Percentiles rank a stretch among this genome's conserved stretches.
phyloP scores from a whole-genome alignment of 2,329 filamentous ascomycete genomes.

The Hypoxylon sp. region DNA sequence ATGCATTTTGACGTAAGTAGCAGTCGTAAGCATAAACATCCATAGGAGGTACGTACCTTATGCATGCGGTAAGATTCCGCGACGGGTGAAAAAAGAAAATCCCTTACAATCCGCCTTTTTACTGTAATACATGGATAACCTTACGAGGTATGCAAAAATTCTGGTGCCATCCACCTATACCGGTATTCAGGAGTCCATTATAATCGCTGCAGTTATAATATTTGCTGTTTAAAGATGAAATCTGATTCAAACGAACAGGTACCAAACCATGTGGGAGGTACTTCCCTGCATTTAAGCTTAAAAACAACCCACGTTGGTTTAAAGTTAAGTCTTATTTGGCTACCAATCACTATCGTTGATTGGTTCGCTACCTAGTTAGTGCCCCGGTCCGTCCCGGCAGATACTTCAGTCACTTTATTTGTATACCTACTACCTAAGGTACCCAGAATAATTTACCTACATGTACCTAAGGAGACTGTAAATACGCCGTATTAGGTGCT shows the following conservation, averaged over 20 bases:
- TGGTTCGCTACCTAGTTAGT: not conserved
- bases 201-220: not conserved
- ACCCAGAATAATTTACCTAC: not conserved
- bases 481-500: not conserved
- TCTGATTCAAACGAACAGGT: not conserved
- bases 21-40: not conserved
- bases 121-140: not conserved
- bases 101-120: not conserved
- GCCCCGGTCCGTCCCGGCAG: not conserved
- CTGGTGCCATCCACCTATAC: not conserved
- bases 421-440: not conserved
- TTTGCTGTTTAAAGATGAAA: not conserved
- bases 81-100: not conserved
- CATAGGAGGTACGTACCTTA: not conserved
- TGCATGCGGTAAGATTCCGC: not conserved
- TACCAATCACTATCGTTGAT: not conserved
- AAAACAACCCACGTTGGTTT: not conserved
- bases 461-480: not conserved
- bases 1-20: not conserved
- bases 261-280: not conserved
- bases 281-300: not conserved
- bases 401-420: not conserved
- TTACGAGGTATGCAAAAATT: not conserved
- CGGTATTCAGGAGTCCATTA: not conserved
- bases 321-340: not conserved